These are phyloP conservation scores for Phytopythium boreale DNA, from an alignment of 352 stramenopile species.

Conservation along the genomic window DNA sequence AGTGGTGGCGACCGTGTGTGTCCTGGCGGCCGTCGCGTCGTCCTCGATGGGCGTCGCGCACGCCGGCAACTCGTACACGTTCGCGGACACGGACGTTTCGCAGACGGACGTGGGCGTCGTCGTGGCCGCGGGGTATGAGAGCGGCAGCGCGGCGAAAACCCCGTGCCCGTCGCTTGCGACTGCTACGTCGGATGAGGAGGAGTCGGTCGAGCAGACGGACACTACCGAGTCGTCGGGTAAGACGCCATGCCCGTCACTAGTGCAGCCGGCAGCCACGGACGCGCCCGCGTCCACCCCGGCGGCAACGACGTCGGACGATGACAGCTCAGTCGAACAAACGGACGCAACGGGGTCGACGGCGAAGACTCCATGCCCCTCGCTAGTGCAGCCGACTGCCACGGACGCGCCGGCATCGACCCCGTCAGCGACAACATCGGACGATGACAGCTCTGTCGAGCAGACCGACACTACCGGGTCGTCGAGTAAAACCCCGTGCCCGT, in stretches of 20 bases:
- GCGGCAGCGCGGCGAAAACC: slow-evolving; percentile 10
- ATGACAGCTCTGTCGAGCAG: slow-evolving; percentile 4
- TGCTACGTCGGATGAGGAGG: neutral
- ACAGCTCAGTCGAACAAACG: slow-evolving; percentile 3
- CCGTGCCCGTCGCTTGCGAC: slow-evolving; percentile 17
- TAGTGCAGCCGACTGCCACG: slow-evolving; percentile 8
- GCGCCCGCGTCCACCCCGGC: slow-evolving; percentile 4
- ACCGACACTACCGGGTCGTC: neutral
- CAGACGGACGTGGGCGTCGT: slow-evolving; percentile 23
- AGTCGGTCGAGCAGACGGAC: neutral
- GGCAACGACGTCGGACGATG: neutral
- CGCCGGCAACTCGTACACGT: slow-evolving; percentile 21
- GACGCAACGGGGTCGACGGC: neutral
- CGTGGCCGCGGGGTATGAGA: slow-evolving; percentile 12
- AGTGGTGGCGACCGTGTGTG: neutral
- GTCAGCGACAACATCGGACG: neutral
- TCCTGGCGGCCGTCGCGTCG: slow-evolving; percentile 22
- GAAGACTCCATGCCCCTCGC: slow-evolving; percentile 9
- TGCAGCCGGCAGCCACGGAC: slow-evolving; percentile 7
- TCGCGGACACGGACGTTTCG: slow-evolving; percentile 11
- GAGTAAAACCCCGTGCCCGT: neutral
- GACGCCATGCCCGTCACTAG: slow-evolving; percentile 8
- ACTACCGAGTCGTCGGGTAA: neutral
- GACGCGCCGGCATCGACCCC: slow-evolving; percentile 6
- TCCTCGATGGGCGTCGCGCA: slow-evolving; percentile 13